A percentile compares a stretch with the other conserved stretches of the same genome.
These are phyloP conservation scores for Scytalidium sp. DNA, from an alignment of 2,329 filamentous ascomycete genomes.

Conservation along the genomic window DNA sequence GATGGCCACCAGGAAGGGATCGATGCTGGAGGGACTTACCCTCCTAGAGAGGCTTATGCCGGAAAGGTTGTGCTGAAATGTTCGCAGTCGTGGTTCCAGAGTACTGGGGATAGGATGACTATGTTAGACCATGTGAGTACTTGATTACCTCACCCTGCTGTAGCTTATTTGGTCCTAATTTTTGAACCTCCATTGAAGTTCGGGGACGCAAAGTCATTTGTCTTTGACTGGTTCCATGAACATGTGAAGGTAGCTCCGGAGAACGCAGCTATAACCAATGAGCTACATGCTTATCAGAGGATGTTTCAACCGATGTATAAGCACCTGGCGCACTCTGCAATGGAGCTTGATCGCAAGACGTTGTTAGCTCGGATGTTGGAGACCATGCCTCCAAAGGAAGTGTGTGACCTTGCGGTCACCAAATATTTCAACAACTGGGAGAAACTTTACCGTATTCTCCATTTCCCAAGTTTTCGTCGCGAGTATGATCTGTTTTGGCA, in stretches of 20 bases:
- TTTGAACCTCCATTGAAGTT: constrained; percentile 10
- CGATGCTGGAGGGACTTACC: background rate
- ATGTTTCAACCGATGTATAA: constrained; percentile 6
- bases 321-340: background rate
- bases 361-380: constrained; percentile 14
- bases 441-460: constrained; percentile 12
- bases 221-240: constrained; percentile 10
- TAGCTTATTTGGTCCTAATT: constrained; percentile 6
- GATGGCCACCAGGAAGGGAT: background rate
- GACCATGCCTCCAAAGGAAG: constrained; percentile 7
- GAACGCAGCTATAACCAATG: constrained; percentile 7
- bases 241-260: background rate
- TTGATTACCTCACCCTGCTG: background rate
- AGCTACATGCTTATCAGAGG: constrained; percentile 13
- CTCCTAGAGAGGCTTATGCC: background rate
- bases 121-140: constrained; percentile 14
- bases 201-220: constrained; percentile 11
- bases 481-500: background rate
- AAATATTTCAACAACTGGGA: constrained; percentile 16
- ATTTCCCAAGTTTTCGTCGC: constrained; percentile 13
- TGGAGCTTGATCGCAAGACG: constrained; percentile 1
- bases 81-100: constrained; percentile 9
- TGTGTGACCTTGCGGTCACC: constrained; percentile 6
- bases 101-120: constrained; percentile 11
- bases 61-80: background rate